These are phyloP conservation scores for Blastobotrys elegans DNA, from an alignment of 1,139 yeast genomes.

Conservation along the genomic window DNA sequence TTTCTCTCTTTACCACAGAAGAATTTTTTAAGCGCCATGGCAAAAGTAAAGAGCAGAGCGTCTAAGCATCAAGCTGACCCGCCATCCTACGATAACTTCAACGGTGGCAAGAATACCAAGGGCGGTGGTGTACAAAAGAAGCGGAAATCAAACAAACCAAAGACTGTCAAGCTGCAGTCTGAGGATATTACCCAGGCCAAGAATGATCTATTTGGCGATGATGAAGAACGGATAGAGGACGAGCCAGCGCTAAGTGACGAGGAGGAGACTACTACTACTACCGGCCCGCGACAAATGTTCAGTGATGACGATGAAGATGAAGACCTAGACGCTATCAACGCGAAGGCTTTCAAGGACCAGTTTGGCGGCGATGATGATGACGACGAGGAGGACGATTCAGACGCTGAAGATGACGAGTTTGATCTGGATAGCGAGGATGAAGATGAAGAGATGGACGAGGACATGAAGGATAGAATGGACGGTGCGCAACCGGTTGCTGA, in stretches of 20 bases:
- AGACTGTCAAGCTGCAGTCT: constrained; percentile 49
- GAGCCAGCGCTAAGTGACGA: constrained; percentile 34
- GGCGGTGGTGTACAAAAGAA: constrained; percentile 24
- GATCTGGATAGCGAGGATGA: constrained; percentile 27
- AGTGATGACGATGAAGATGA: constrained; percentile 79
- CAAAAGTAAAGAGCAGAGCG: constrained; percentile 49
- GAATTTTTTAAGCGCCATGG: no score
- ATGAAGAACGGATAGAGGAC: constrained; percentile 43
- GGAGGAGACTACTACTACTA: no score
- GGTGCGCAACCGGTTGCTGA: constrained; percentile 1
- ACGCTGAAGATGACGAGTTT: no score
- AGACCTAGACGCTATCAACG: constrained; percentile 81
- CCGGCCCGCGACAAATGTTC: constrained; percentile 62
- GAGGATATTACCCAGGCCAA: constrained; percentile 69
- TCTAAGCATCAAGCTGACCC: constrained; percentile 86
- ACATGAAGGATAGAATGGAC: constrained; percentile 16
- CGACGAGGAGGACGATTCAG: constrained; percentile 28
- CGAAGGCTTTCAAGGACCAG: constrained; percentile 69
- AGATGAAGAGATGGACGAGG: constrained; percentile 27
- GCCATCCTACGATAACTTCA: constrained; percentile 79
- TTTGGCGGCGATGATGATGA: constrained; percentile 66
- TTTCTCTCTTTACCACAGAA: background rate
- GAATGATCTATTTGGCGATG: constrained; percentile 73
- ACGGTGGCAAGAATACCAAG: constrained; percentile 45
- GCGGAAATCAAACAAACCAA: constrained; percentile 29